These are phyloP conservation scores for Crucihimalaya himalaica DNA, from an alignment of 345 rosid genomes.

Conservation along the genomic window DNA sequence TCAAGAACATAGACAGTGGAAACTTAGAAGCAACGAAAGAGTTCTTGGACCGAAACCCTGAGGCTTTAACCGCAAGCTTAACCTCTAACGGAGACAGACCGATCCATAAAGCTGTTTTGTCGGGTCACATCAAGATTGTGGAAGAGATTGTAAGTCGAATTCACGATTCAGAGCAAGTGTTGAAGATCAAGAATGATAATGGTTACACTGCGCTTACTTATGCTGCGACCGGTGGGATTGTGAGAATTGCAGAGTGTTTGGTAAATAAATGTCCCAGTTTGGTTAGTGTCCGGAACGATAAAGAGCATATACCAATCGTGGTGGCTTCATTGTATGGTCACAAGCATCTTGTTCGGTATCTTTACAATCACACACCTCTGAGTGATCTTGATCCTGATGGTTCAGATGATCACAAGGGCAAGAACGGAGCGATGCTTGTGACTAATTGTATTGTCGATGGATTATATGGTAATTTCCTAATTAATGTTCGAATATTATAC, in stretches of 20 bases:
- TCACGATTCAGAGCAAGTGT: conserved; percentile 17
- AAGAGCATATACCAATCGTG: conserved; percentile 59
- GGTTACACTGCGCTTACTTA: conserved; percentile 65
- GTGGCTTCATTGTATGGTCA: conserved; percentile 74
- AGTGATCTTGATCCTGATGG: conserved; percentile 55
- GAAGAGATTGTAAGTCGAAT: conserved; percentile 48
- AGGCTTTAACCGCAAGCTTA: conserved; percentile 50
- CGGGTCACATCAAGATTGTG: conserved; percentile 63
- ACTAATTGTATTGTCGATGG: conserved; percentile 68
- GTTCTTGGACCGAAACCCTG: conserved; percentile 44
- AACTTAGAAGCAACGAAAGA: conserved; percentile 51
- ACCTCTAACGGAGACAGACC: conserved; percentile 63
- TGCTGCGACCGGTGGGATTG: conserved; percentile 72
- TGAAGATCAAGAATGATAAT: conserved; percentile 39
- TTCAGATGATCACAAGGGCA: conserved; percentile 37
- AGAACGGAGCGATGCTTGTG: conserved; percentile 60
- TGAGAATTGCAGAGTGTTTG: conserved; percentile 57
- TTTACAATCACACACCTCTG: conserved; percentile 49
- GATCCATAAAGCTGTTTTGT: conserved; percentile 64
- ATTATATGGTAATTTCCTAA: conserved; percentile 51
- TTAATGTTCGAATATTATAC: background rate
- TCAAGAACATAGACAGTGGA: conserved; percentile 62
- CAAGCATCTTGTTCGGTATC: conserved; percentile 54
- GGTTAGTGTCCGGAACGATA: conserved; percentile 46
- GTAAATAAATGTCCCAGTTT: conserved; percentile 46